Percentiles rank a stretch among this genome's conserved stretches.
Evolutionary conservation across 371 early-diverging fungal genomes (phyloP).

Genomic region (Gilbertella persicaria): DNA sequence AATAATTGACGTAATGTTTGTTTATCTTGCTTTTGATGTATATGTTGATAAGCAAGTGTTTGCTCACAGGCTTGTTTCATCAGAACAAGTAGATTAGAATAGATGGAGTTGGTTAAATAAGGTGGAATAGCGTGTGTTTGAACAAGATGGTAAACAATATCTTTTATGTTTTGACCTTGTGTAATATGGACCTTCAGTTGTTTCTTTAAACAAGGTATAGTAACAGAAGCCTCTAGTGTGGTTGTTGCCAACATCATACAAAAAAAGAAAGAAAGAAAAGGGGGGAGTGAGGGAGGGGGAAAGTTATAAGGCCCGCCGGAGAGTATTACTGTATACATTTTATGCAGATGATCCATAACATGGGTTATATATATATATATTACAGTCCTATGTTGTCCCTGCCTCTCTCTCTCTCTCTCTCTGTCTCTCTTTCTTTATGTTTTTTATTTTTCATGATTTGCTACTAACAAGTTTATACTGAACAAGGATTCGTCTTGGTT

Average conservation of each 20-base stretch:
- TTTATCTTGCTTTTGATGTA: constrained; percentile 1
- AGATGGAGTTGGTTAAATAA: constrained; percentile 45
- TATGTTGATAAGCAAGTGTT: background rate
- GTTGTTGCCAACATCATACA: constrained; percentile 8
- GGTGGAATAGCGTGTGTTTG: constrained; percentile 43
- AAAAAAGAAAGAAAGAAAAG: background rate
- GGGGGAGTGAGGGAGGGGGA: background rate
- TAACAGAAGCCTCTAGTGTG: constrained; percentile 7
- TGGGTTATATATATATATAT: too few relatives aligned
- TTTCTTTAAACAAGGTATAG: constrained; percentile 7
- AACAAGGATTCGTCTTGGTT: too few relatives aligned
- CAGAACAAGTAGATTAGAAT: constrained; percentile 39
- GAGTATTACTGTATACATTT: too few relatives aligned
- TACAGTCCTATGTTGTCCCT: too few relatives aligned
- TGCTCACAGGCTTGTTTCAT: constrained; percentile 28
- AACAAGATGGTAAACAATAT: constrained; percentile 41
- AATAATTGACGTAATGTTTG: constrained; percentile 16
- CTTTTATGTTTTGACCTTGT: constrained; percentile 47
- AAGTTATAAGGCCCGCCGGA: too few relatives aligned
- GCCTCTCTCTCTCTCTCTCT: too few relatives aligned
- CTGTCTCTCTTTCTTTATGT: too few relatives aligned
- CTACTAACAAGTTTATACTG: too few relatives aligned
- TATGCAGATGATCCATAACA: too few relatives aligned
- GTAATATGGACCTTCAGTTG: constrained; percentile 17
- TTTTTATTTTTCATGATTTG: too few relatives aligned